phyloP scores from a whole-genome alignment of 495 filamentous ascomycete genomes.

The Talaromyces ruber region DNA sequence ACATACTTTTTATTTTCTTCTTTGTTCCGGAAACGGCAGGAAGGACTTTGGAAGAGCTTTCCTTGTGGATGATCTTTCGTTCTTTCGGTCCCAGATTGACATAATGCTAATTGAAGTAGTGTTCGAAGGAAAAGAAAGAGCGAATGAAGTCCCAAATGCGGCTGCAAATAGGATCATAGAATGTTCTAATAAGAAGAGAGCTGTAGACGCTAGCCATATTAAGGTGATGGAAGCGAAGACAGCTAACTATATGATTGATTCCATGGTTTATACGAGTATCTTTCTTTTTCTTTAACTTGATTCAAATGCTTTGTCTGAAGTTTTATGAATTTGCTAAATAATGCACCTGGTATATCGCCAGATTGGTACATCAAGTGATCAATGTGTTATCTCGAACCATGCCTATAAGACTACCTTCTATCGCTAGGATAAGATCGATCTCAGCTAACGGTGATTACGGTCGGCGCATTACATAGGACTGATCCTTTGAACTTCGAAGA shows the following conservation, averaged over 20 bases:
- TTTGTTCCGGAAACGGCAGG: constrained; percentile 57
- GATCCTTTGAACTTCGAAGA: background rate
- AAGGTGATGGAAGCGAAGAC: background rate
- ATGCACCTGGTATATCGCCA: too few species aligned
- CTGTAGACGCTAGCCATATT: background rate
- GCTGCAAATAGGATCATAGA: constrained; percentile 32
- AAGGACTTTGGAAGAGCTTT: constrained; percentile 55
- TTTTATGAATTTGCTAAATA: background rate
- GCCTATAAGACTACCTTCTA: background rate
- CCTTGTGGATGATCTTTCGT: constrained; percentile 38
- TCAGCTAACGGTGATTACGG: too few species aligned
- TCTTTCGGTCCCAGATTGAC: background rate
- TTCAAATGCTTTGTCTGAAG: too few species aligned
- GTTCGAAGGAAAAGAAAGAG: constrained; percentile 44
- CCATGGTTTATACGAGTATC: background rate
- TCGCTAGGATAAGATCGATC: too few species aligned
- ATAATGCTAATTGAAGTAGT: constrained; percentile 24
- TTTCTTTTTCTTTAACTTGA: background rate
- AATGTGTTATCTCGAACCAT: background rate
- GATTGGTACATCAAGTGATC: too few species aligned
- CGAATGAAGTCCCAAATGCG: constrained; percentile 30
- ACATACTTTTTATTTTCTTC: constrained; percentile 51
- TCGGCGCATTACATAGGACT: background rate
- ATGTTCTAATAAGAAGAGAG: background rate
- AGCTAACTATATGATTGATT: background rate